phyloP scores from a whole-genome alignment of 805 yeast genomes.

The Sungouiella blattae region DNA sequence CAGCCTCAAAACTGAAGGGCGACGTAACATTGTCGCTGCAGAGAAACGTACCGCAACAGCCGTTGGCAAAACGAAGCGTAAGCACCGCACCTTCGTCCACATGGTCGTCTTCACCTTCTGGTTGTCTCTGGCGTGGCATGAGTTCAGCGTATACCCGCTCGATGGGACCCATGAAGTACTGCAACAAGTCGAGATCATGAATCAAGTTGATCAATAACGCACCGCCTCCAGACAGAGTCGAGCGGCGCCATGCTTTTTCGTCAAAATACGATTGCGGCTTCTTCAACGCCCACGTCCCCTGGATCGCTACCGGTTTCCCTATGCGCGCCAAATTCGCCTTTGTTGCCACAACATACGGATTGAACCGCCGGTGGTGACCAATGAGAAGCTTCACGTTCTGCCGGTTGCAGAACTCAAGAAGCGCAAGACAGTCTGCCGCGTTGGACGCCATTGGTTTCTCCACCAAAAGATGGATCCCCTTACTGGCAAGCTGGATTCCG shows the following conservation, averaged over 20 bases:
- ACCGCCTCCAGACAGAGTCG: slow-evolving; percentile 35
- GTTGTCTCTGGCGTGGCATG: slow-evolving; percentile 27
- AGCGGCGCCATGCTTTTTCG: slow-evolving; percentile 39
- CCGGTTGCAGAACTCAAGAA: slow-evolving; percentile 24
- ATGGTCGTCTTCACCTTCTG: slow-evolving; percentile 15
- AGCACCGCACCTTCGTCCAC: slow-evolving; percentile 44
- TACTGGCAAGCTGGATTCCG: slow-evolving; percentile 29
- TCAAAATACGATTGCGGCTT: slow-evolving; percentile 33
- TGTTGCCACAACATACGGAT: slow-evolving; percentile 38
- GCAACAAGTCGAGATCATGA: slow-evolving; percentile 41
- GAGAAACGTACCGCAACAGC: slow-evolving; percentile 39
- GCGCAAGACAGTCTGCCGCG: slow-evolving; percentile 31
- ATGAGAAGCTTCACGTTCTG: slow-evolving; percentile 31
- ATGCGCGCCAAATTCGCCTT: slow-evolving; percentile 28
- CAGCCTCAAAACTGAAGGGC: slow-evolving; percentile 39
- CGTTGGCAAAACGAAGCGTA: slow-evolving; percentile 34
- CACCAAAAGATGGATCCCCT: slow-evolving; percentile 35
- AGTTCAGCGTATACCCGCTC: slow-evolving; percentile 37
- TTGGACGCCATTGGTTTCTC: slow-evolving; percentile 39
- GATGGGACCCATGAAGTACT: slow-evolving; percentile 39
- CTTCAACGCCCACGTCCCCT: slow-evolving; percentile 39
- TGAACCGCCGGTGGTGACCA: slow-evolving; percentile 43
- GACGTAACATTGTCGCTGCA: slow-evolving; percentile 41
- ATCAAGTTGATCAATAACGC: slow-evolving; percentile 38
- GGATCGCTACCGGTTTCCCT: slow-evolving; percentile 35